phyloP scores from a whole-genome alignment of 306 rosid genomes.

The Arachis stenosperma region DNA sequence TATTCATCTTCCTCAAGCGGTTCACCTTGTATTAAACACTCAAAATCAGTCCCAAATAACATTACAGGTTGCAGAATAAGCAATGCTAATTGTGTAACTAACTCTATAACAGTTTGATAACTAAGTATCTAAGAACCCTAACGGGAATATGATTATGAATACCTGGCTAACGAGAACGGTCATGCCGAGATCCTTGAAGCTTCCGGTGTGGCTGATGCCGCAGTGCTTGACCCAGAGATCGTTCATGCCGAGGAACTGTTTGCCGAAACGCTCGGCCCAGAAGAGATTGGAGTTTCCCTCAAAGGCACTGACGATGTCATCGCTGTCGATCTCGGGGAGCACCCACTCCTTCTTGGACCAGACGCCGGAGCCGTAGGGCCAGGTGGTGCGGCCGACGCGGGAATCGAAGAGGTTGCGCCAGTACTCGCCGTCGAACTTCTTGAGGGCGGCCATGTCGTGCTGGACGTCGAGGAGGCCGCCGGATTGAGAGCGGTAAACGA shows the following conservation, averaged over 20 bases:
- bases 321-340: slow-evolving; percentile 70
- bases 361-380: slow-evolving; percentile 92
- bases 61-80: neutral
- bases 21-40: slow-evolving; percentile 53
- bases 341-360: slow-evolving; percentile 96
- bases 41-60: neutral
- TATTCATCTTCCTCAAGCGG: slow-evolving; percentile 64
- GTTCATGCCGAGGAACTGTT: slow-evolving; percentile 67
- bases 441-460: slow-evolving; percentile 70
- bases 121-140: neutral
- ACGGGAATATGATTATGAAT: neutral
- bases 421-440: slow-evolving; percentile 65
- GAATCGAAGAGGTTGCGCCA: slow-evolving; percentile 87
- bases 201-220: slow-evolving; percentile 85
- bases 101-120: too few species aligned
- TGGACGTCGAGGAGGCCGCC: slow-evolving; percentile 80
- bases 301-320: slow-evolving; percentile 74
- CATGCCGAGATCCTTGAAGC: slow-evolving; percentile 88
- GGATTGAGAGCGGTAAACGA: slow-evolving; percentile 78
- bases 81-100: neutral
- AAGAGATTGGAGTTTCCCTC: slow-evolving; percentile 86
- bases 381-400: slow-evolving; percentile 73
- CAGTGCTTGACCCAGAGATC: slow-evolving; percentile 91
- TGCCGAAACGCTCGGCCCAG: slow-evolving; percentile 93
- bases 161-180: slow-evolving; percentile 81